Conservation (phyloP, 768 basidiomycete genomes). For the Russula vinacea region DNA sequence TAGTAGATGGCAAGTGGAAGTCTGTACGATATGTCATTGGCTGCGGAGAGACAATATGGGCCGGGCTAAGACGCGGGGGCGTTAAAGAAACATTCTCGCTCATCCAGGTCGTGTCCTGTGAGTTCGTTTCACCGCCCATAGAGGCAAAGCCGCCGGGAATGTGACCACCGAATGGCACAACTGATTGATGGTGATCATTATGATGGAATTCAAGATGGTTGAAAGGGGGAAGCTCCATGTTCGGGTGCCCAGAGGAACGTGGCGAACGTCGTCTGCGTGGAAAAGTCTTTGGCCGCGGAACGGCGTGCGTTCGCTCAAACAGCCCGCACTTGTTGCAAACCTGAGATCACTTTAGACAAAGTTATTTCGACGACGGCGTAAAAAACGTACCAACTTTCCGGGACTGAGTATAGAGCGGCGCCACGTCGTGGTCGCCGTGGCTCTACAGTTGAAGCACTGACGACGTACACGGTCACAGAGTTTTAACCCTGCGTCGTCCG, state of each 20-base stretch:
- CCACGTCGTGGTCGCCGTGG: constrained; percentile 80
- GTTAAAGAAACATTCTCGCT: not conserved
- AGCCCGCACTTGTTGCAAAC: constrained; percentile 63
- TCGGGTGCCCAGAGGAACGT: not conserved
- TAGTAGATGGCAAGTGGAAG: not conserved
- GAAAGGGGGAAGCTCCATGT: not conserved
- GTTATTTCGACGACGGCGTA: not conserved
- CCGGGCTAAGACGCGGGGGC: not conserved
- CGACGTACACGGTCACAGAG: constrained; percentile 69
- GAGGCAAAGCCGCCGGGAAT: not conserved
- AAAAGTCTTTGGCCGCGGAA: constrained; percentile 50
- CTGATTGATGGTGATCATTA: not conserved
- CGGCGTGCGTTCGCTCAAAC: constrained; percentile 75
- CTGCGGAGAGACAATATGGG: not conserved
- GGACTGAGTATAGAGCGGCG: constrained; percentile 68
- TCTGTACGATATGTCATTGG: not conserved
- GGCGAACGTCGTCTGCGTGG: constrained; percentile 13
- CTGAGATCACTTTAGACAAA: constrained; percentile 1
- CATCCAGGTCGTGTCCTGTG: not conserved
- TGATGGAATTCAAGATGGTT: not conserved
- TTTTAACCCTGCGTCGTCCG: constrained; percentile 77
- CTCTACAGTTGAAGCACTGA: constrained; percentile 79
- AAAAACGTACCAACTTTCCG: constrained; percentile 58
- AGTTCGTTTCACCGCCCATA: not conserved
- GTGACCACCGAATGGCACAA: not conserved